Conservation (phyloP, 768 basidiomycete species). For the Fistulinella prunicolor region DNA sequence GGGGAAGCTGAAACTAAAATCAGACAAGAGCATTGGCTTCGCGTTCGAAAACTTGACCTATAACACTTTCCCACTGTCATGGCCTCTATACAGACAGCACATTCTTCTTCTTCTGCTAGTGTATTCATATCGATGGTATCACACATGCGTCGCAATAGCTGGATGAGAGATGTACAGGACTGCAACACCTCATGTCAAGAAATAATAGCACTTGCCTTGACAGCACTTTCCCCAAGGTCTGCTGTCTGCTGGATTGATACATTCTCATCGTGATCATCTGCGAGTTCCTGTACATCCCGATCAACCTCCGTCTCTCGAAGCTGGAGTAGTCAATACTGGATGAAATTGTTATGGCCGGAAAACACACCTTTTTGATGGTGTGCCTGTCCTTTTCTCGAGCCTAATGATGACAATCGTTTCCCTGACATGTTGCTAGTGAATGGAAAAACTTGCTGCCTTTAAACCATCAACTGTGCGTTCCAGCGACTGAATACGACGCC, state of each 20-base stretch:
- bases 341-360: background rate
- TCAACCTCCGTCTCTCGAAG: too few relatives aligned
- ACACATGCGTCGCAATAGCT: constrained; percentile 17
- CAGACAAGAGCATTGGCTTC: too few relatives aligned
- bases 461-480: constrained; percentile 5
- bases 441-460: constrained; percentile 2
- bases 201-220: constrained; percentile 4
- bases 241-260: background rate
- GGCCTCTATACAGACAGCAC: constrained; percentile 17
- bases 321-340: background rate
- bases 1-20: too few relatives aligned
- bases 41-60: constrained; percentile 20
- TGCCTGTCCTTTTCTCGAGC: constrained; percentile 11
- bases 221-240: constrained; percentile 11
- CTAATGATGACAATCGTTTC: constrained; percentile 3
- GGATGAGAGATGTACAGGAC: background rate
- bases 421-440: background rate
- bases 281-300: constrained; percentile 15
- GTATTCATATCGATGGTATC: constrained; percentile 22
- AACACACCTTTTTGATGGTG: constrained; percentile 14
- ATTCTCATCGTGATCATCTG: background rate
- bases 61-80: constrained; percentile 18
- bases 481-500: constrained; percentile 9
- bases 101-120: constrained; percentile 21
- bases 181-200: background rate